A percentile compares a stretch with the other conserved stretches of the same genome.
Conservation (phyloP, 192 early-diverging fungal species). For the Coemansia furcata region DNA sequence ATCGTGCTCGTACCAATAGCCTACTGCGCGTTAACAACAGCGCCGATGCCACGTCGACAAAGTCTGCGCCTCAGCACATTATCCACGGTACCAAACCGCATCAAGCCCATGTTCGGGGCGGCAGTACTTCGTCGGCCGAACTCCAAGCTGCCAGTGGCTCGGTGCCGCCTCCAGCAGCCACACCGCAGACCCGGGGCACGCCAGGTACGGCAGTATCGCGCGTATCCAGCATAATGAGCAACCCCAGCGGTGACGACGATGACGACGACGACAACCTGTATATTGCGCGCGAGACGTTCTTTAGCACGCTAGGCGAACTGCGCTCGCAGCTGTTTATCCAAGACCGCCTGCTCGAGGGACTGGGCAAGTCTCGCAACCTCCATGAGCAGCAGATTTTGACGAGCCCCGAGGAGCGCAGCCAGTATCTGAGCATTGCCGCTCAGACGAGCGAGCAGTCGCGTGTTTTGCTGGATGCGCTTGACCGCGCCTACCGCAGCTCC, state of each 20-base stretch:
- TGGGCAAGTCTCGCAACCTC: conserved; percentile 36
- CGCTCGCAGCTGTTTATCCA: conserved; percentile 63
- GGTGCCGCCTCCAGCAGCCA: neutral
- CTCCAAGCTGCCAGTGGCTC: neutral
- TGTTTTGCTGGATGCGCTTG: conserved; percentile 18
- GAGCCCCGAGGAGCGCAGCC: conserved; percentile 17
- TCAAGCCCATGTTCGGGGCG: conserved; percentile 4
- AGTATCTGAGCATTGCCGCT: conserved; percentile 30
- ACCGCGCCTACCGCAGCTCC: conserved; percentile 29
- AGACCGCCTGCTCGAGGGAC: conserved; percentile 54
- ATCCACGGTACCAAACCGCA: neutral
- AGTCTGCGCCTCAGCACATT: conserved; percentile 12
- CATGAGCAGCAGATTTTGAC: neutral
- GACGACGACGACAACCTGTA: conserved; percentile 12
- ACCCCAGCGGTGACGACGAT: conserved; percentile 36
- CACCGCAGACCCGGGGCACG: neutral
- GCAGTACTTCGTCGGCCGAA: conserved; percentile 21
- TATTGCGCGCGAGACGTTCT: conserved; percentile 51
- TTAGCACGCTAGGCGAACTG: conserved; percentile 51
- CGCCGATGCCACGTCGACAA: conserved; percentile 14
- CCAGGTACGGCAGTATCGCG: neutral
- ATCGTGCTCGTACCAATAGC: conserved; percentile 32
- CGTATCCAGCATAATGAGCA: conserved; percentile 33
- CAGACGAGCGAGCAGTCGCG: conserved; percentile 36
- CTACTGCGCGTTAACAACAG: conserved; percentile 20